These are phyloP conservation scores for Primulina tabacum DNA, from an alignment of 257 asterid genomes.

Conservation along the genomic window DNA sequence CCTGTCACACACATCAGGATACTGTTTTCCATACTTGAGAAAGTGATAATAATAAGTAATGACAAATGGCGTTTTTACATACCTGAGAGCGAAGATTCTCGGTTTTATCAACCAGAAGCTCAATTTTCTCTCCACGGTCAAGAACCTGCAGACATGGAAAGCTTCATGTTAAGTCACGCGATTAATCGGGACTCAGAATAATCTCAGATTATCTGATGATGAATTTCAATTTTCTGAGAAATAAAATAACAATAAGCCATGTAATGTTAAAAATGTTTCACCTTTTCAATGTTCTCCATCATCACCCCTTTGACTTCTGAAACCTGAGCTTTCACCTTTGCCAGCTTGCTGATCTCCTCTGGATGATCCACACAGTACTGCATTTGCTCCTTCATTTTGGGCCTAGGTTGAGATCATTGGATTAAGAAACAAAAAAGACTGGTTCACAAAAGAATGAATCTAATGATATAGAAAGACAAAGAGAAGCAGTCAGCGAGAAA, in stretches of 20 bases:
- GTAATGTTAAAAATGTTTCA: background rate
- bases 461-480: background rate
- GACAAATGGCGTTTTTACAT: background rate
- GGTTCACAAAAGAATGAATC: background rate
- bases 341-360: slow-evolving; percentile 43
- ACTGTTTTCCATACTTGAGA: background rate
- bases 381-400: slow-evolving; percentile 52
- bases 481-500: background rate
- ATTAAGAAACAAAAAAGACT: background rate
- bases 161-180: slow-evolving; percentile 9
- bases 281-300: slow-evolving; percentile 59
- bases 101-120: slow-evolving; percentile 50
- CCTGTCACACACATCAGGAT: slow-evolving; percentile 38
- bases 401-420: slow-evolving; percentile 26
- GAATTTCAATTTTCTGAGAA: background rate
- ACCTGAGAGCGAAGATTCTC: slow-evolving; percentile 65
- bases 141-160: slow-evolving; percentile 38
- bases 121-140: slow-evolving; percentile 56
- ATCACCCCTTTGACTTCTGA: slow-evolving; percentile 56
- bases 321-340: slow-evolving; percentile 56
- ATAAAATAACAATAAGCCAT: background rate
- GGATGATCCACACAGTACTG: slow-evolving; percentile 54
- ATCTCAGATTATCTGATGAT: background rate
- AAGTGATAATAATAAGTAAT: background rate
- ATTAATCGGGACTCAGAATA: background rate